Base-by-base conservation (phyloP, 768 basidiomycete genomes). In the Pleurotus tuber-regium region DNA sequence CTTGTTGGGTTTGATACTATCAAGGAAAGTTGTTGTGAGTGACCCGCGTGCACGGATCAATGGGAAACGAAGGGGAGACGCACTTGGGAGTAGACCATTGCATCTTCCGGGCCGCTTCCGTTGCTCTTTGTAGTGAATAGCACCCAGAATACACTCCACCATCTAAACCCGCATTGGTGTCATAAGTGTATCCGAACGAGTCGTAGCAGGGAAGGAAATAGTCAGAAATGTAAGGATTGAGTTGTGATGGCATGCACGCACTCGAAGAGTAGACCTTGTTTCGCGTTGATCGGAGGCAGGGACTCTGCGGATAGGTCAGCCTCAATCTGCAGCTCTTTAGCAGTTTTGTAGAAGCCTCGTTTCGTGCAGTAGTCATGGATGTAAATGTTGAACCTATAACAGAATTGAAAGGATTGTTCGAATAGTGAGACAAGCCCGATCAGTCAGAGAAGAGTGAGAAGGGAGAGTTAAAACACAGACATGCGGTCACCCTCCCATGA, bases 71-170 rank as follows among this genome's bases (percentile, higher is more conserved):
- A 52, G 14, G 24, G n/a, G 47, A 43, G 21, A 69, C 81, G 49
- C 57, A 87, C 88, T 70, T 86, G 82, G 0, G 79, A 83, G 63
- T 89, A 90, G 29, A 84, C 53, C 63, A 89, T 57, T 19, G 86
- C 88, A 56, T 90, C 87, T 1, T 89, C 87, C n/a, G 82, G 63
- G 16, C 82, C 84, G 7, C 62, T 64, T 25, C 79, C 80, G 43
- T 77, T 85, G 56, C 84, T 87, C 68, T 91, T 91, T 40, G 89
- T 87, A 10, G 83, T 83, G 63, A 91, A 92, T 12, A 91, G 70
- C 0, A 89, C 84, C 89, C 89, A 92, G 60, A 92, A 92, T 19
- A 92, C 89, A 58, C 83, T 87, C 89, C 89, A 92, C 89, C 89
- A 92, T 64, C 89, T 90, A 57, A 25, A 50, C 50, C 30, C 35